Base-by-base conservation (phyloP, 176 grass and related monocot species). In the Paspalum vaginatum region DNA sequence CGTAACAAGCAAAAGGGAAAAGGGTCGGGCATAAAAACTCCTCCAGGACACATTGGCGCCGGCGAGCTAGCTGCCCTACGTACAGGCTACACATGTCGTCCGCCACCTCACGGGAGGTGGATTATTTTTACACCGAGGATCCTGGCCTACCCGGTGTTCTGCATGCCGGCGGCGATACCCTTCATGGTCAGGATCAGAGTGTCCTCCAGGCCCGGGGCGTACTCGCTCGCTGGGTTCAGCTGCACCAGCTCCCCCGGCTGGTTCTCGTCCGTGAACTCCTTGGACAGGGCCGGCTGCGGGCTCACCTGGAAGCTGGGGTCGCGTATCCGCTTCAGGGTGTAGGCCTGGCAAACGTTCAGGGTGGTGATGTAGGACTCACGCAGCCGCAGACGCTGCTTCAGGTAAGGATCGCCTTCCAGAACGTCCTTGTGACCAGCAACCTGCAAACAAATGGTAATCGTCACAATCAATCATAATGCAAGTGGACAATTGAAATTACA, bases 171-270 rank as follows among this genome's bases (percentile, higher is more conserved):
- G 69, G 93, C 93, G 67, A 95, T 95, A 38, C 89, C 93, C 89
- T 95, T 95, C 93, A 95, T 95, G 61, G 93, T 95, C 50, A 95
- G 88, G 84, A 95, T 95, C 57, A 95, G 87, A 18, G 93, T 95
- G 71, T 95, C 93, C 81, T 95, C 93, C 51, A 95, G 76, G 38
- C 93, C 93, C 7, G 93, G 93, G 0, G 93, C 86, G n/a, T 92
- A 95, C 83, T 95, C 93, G 49, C 93, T 95, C 59, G 38, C 74
- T 4, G 50, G 64, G 77, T 95, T 95, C 77, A 95, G 78, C 57
- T 89, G 88, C 73, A 89, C 93, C 69, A 92, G 74, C 77, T 87
- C 84, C 0, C 77, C 87, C 0, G 89, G 87, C 49, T 84, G 74
- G 22, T 38, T 84, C 1, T 54, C 66, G 44, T 83, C 83, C 1